Base-by-base conservation (phyloP, 1,284 basidiomycete genomes). In the Takashimella tepidaria region DNA sequence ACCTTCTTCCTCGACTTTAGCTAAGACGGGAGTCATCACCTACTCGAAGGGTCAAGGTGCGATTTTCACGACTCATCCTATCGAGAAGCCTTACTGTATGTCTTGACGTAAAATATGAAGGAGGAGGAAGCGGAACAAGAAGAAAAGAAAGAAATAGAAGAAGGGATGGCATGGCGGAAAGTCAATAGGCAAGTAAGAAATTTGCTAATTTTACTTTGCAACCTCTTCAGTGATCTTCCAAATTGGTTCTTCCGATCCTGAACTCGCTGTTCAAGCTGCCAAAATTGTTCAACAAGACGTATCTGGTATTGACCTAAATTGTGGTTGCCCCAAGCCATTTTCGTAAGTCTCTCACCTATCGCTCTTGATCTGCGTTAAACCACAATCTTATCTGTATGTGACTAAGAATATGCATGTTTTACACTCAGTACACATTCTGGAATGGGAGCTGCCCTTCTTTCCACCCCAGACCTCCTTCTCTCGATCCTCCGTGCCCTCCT, bases 381-480 rank as follows among this genome's bases (percentile, higher is more conserved):
- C n/a, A n/a, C n/a, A n/a, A n/a, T n/a, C n/a, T n/a, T n/a, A n/a
- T n/a, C n/a, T n/a, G n/a, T n/a, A n/a, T n/a, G n/a, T n/a, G n/a
- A n/a, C n/a, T n/a, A n/a, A n/a, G n/a, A n/a, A n/a, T n/a, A n/a
- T n/a, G n/a, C n/a, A n/a, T 42, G 37, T 24, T 4, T n/a, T n/a
- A n/a, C 41, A 16, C 19, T n/a, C 37, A 70, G 70, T 37, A 92
- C 92, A 0, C 89, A 92, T 64, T 79, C 86, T 0, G 95, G 96
- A 0, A 98, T 98, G 93, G 96, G 96, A 19, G 93, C 96, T 1
- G 93, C 92, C 11, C 80, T 99, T 13, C 84, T 99, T 46, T 85
- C 87, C 5, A 93, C 88, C 41, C 92, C 96, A 0, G 92, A 96
- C 67, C 78, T 92, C 20, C 81, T 98, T 11, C 93, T 93, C 70